phyloP scores from a whole-genome alignment of 1,284 basidiomycete species.

The Boletus holoroseus region DNA sequence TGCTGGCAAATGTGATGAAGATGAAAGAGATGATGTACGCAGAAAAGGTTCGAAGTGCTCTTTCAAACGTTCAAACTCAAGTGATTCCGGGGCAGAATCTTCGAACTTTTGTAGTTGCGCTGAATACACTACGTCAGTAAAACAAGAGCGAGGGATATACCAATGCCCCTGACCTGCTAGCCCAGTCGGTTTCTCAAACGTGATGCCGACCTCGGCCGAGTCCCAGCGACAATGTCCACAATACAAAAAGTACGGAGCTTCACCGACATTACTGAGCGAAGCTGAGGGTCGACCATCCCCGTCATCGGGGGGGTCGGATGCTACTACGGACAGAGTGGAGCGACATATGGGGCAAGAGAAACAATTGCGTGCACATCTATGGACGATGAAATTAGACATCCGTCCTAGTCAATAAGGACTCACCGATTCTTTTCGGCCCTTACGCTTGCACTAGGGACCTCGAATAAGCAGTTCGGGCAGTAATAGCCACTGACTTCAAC shows the following conservation, averaged over 20 bases:
- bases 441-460: conserved; percentile 94
- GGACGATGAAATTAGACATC: conserved; percentile 8
- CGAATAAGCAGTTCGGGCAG: conserved; percentile 98
- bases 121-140: conserved; percentile 32
- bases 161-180: conserved; percentile 63
- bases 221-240: conserved; percentile 96
- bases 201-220: conserved; percentile 83
- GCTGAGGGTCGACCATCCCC: conserved; percentile 48
- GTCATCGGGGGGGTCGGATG: conserved; percentile 74
- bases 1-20: conserved; percentile 48
- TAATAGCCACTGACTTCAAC: conserved; percentile 95
- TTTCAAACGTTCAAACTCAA: conserved; percentile 89
- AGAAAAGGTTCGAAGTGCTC: conserved; percentile 91
- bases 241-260: conserved; percentile 85
- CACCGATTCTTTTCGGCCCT: conserved; percentile 92
- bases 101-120: conserved; percentile 86
- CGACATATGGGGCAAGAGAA: conserved; percentile 92
- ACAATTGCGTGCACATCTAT: conserved; percentile 94
- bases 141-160: not conserved
- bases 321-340: conserved; percentile 82
- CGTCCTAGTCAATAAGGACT: conserved; percentile 11
- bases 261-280: conserved; percentile 56
- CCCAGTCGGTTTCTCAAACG: conserved; percentile 94
- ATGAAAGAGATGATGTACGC: conserved; percentile 67
- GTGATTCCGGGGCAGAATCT: conserved; percentile 75